These are phyloP conservation scores for Cladosporium sp. DNA, from an alignment of 2,329 filamentous ascomycete species.

Conservation along the genomic window DNA sequence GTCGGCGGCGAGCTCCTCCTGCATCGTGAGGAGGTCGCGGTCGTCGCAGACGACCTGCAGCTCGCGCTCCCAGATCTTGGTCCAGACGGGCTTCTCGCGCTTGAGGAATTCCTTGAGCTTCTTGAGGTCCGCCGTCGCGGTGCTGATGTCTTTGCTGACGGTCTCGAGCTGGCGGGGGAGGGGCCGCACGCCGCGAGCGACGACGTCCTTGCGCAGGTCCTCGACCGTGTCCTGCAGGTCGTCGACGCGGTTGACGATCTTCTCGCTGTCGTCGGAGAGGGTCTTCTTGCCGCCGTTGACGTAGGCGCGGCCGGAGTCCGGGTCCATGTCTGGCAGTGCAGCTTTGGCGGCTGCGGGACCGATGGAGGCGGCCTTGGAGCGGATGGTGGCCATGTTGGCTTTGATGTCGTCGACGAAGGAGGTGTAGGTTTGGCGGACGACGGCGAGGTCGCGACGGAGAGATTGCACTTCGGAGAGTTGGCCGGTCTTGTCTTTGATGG, in stretches of 20 bases:
- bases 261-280: constrained; percentile 80
- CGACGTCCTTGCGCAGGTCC: constrained; percentile 94
- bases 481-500: constrained; percentile 40
- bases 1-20: constrained; percentile 90
- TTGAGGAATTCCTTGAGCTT: constrained; percentile 90
- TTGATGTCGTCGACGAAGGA: constrained; percentile 85
- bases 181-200: constrained; percentile 83
- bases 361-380: constrained; percentile 72
- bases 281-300: constrained; percentile 82
- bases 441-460: constrained; percentile 79
- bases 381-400: constrained; percentile 76
- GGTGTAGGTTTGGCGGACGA: constrained; percentile 87
- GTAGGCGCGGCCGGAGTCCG: constrained; percentile 75
- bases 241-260: constrained; percentile 84
- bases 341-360: constrained; percentile 69
- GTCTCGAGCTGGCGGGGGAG: constrained; percentile 81
- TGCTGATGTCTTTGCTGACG: constrained; percentile 80
- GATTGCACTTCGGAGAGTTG: constrained; percentile 74
- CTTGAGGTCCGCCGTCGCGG: constrained; percentile 78
- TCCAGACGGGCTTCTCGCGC: constrained; percentile 92
- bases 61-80: constrained; percentile 98
- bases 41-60: constrained; percentile 94
- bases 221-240: constrained; percentile 96
- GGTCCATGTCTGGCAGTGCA: constrained; percentile 63
- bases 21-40: constrained; percentile 87